A percentile compares a stretch with the other conserved stretches of the same genome.
These are phyloP conservation scores for Clitocybe nebularis DNA, from an alignment of 1,284 basidiomycete genomes.

Conservation along the genomic window DNA sequence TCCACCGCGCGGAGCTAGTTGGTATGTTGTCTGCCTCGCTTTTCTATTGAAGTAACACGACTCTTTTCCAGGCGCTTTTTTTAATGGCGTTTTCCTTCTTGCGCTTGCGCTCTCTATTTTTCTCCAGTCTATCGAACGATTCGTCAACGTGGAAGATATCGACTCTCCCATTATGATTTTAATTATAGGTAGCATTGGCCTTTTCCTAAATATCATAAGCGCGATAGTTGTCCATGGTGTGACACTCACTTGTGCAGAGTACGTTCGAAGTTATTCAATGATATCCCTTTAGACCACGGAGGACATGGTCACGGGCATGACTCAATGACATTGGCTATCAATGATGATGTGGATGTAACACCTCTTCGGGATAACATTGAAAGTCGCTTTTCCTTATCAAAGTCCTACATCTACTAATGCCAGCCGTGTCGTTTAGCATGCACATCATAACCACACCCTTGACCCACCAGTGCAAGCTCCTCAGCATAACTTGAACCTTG, in stretches of 20 bases:
- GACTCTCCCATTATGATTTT: conserved; percentile 36
- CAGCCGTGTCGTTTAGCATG: conserved; percentile 26
- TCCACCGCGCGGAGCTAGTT: conserved; percentile 47
- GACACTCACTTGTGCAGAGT: conserved; percentile 6
- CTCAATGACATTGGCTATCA: conserved; percentile 4
- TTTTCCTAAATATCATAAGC: conserved; percentile 40
- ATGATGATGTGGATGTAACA: not conserved
- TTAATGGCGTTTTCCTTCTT: conserved; percentile 48
- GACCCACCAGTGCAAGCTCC: conserved; percentile 28
- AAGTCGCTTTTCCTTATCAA: not conserved
- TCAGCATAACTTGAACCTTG: conserved; percentile 36
- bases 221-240: conserved; percentile 42
- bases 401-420: not conserved
- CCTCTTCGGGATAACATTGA: not conserved
- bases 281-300: conserved; percentile 26
- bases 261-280: conserved; percentile 2
- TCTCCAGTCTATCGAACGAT: conserved; percentile 45
- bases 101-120: conserved; percentile 45
- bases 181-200: conserved; percentile 42
- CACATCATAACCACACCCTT: conserved; percentile 40
- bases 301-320: conserved; percentile 23
- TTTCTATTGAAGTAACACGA: not conserved
- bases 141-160: conserved; percentile 37
- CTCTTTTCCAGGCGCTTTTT: conserved; percentile 38
- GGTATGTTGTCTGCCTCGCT: conserved; percentile 25